Base-by-base conservation (phyloP, 208 protist genomes). In the Leishmania arabica region DNA sequence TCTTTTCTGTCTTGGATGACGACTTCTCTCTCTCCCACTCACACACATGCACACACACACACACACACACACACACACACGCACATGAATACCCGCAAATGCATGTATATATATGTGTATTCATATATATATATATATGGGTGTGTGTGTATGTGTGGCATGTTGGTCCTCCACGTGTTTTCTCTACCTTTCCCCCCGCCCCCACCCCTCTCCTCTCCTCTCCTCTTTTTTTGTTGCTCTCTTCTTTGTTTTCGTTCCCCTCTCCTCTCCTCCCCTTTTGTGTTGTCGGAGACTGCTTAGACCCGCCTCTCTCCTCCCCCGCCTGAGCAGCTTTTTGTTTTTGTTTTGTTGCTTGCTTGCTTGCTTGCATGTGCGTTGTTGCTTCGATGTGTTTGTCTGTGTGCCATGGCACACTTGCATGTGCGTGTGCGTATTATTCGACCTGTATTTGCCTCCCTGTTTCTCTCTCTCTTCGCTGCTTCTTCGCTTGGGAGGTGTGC, bases 1-100 rank as follows among this genome's bases (percentile, higher is more conserved):
- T 40, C 75, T 31, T 65, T 78, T 78, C 56, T 51, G 34, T 77
- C 73, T 77, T 64, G 51, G 40, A 66, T 40, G 62, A 66, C 62
- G 31, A 66, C 62, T 40, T 66, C 13, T 40, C 31, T 47, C 34
- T 56, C 42, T 53, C 24, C 56, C 13, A 9, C 56, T 13, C 27
- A 6, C 56, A 24, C 17, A 11, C 2, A 31, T 0, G 31, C 24
- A 24, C 19, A 60, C 17, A 54, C 5, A 11, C 6, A 54, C 51
- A 54, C 51, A 54, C 0, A 24, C 17, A 11, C 3, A 31, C 21
- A 62, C 24, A 24, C 54, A 60, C 17, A 54, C 51, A 7, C 51
- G 9, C 51, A 54, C 51, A 54, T 1, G 6, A 45, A 45, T 45
- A 45, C 42, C 42, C 6, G 42, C 42, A 45, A 3, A 45, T 76